Base-by-base conservation (phyloP, 192 early-diverging fungal species). In the Dissophora globulifera region DNA sequence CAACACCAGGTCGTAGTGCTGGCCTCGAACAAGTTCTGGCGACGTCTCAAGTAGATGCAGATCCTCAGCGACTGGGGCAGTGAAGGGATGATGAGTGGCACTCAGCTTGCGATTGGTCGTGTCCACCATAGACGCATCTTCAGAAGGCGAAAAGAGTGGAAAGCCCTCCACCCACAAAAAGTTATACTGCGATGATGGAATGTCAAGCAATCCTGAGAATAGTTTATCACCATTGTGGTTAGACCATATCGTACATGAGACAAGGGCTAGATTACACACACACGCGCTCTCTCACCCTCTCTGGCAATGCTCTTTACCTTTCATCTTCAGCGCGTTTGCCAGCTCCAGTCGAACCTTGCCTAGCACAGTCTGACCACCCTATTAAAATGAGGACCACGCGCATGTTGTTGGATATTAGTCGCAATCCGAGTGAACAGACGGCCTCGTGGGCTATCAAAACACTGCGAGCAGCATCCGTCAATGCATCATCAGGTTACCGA, bases 81-180 rank as follows among this genome's bases (percentile, higher is more conserved):
- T 97, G 67, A 97, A 97, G 4, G 95, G 95, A 74, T 97, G 94
- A 74, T 97, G 95, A 0, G 94, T 97, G 20, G 95, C 83, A 12
- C 82, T 75, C 9, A 90, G 72, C 46, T 57, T 7, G 31, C 17
- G 19, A 13, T 19, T 47, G 16, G 17, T 27, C 25, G 9, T 22
- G 8, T 66, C 83, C 25, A 69, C 10, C 31, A 53, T 6, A 57
- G 79, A 48, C 0, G 70, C 71, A 32, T 87, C 86, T 4, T 81
- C 84, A 31, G 90, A 83, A 2, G 89, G 88, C 3, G 92, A 91
- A 62, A 97, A 97, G 20, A 97, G 79, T 8, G 95, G 95, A 60
- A 97, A 97, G 22, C 90, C 88, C 54, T 94, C 92, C 10, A 97
- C 74, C 95, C 95, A 97, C 43, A 94, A 53, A 62, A 97, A 95